Base-by-base conservation (phyloP, 176 grass and related monocot species). In the Carex littledalei region DNA sequence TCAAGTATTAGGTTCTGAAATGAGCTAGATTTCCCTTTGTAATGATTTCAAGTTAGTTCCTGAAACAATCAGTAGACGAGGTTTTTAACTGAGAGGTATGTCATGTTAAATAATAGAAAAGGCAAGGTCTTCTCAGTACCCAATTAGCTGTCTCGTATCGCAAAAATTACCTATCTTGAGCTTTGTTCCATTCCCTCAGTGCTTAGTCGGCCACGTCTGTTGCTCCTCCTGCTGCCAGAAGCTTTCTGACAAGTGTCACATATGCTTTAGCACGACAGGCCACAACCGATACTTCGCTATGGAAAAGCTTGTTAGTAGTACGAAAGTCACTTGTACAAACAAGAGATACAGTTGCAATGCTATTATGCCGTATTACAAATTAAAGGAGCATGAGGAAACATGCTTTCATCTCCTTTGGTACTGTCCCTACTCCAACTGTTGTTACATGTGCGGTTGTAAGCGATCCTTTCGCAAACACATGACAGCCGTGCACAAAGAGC, bases 261-360 rank as follows among this genome's bases (percentile, higher is more conserved):
- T 63, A 56, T 89, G 87, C 62, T 85, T 20, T 15, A 16, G 65
- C 3, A 56, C 87, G 26, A 89, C 76, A 0, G 83, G 81, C 35
- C 84, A 85, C 72, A 89, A 85, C 50, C 75, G 87, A 50, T 89
- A 83, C 82, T 35, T 85, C 9, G 83, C 83, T 29, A 77, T 89
- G 15, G 83, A 84, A 89, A 69, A 89, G 59, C 59, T 89, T 22
- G 73, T 89, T n/a, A 64, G 21, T 3, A 81, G 64, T 69, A 85
- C 37, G 14, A 89, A 89, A 63, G 87, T 89, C 79, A 29, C 75
- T 35, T 89, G 87, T 73, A 49, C 68, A 14, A 68, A 89, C 21
- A 71, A 26, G 22, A 68, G 55, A 53, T 59, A 85, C 32, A 83
- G 87, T 21, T 89, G 87, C 64, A 85, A 63, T 14, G 12, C 39